These are phyloP conservation scores for Neofusicoccum parvum DNA, from an alignment of 2,329 filamentous ascomycete genomes.

Conservation along the genomic window DNA sequence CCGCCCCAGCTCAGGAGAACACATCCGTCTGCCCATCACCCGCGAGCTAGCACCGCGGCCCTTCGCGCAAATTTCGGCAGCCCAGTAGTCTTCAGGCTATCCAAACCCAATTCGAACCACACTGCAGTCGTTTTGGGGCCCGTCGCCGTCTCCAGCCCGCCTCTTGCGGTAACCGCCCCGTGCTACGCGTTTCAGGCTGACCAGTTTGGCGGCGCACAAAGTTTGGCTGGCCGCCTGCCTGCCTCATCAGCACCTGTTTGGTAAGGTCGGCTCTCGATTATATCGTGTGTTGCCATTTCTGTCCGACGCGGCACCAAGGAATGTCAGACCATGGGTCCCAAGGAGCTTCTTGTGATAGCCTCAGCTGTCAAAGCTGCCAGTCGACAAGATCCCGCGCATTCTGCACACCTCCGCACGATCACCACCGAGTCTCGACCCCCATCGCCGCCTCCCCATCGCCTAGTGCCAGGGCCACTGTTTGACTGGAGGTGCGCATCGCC, in stretches of 20 bases:
- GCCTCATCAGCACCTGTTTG: slow-evolving; percentile 5
- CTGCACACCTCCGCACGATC: not conserved
- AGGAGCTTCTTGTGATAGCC: not conserved
- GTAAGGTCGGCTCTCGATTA: not conserved
- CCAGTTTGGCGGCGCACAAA: slow-evolving; percentile 7
- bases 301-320: slow-evolving; percentile 5
- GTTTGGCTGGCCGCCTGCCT: slow-evolving; percentile 5
- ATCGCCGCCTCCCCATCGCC: not conserved
- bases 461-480: slow-evolving; percentile 7
- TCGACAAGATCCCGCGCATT: not conserved
- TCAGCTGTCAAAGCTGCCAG: not conserved
- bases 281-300: slow-evolving; percentile 11
- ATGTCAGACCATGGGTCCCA: slow-evolving; percentile 7
- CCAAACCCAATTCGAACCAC: slow-evolving; percentile 19
- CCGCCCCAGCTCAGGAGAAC: not conserved
- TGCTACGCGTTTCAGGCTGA: slow-evolving; percentile 15
- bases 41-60: not conserved
- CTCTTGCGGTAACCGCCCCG: slow-evolving; percentile 3
- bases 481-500: not conserved
- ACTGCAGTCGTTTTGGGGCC: not conserved
- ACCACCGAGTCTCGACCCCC: not conserved
- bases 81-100: not conserved
- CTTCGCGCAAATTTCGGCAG: slow-evolving; percentile 12
- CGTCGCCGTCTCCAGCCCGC: not conserved
- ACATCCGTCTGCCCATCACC: not conserved